Conservation (phyloP, 306 rosid species). For the Cucurbita argyrosperma region DNA sequence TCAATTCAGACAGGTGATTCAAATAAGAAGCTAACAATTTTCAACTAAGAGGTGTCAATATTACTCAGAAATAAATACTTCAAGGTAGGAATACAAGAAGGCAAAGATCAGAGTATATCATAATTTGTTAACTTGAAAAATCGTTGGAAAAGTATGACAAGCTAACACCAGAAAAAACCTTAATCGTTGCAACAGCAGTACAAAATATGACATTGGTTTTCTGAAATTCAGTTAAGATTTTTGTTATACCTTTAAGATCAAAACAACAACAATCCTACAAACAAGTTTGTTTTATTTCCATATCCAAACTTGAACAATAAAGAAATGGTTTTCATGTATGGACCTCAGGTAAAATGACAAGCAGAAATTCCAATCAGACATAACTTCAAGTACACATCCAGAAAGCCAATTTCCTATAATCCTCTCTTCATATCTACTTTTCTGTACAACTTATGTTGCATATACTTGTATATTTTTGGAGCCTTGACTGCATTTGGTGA, state of each 20-base stretch:
- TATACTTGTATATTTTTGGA: neutral
- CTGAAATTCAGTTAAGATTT: neutral
- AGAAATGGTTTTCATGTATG: neutral
- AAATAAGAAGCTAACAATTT: neutral
- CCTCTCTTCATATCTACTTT: neutral
- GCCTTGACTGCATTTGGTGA: neutral
- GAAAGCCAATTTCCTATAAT: neutral
- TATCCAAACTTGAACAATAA: neutral
- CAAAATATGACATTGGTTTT: neutral
- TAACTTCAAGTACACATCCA: neutral
- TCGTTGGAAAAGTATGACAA: neutral
- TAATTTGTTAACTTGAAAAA: neutral
- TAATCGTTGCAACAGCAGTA: neutral
- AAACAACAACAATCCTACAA: neutral
- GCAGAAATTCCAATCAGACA: neutral
- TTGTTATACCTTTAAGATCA: neutral
- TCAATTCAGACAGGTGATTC: neutral
- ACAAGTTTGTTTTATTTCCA: neutral
- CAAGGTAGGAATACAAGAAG: neutral
- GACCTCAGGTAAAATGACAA: neutral
- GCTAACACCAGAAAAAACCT: neutral
- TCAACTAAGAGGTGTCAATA: neutral
- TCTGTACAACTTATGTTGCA: neutral
- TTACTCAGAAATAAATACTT: neutral
- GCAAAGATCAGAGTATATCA: neutral